phyloP scores from a whole-genome alignment of 306 rosid genomes.

The Rosa chinensis region DNA sequence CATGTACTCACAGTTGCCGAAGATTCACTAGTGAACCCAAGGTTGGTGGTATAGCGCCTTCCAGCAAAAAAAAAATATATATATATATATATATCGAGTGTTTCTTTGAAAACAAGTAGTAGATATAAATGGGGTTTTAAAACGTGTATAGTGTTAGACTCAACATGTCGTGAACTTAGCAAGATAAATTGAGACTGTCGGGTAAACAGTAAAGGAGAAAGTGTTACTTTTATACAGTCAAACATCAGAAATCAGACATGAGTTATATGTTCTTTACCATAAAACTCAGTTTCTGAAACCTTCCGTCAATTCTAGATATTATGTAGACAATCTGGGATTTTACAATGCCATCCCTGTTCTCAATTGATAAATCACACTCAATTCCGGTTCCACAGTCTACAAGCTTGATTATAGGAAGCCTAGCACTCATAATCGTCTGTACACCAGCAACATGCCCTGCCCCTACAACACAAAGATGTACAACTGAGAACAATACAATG shows the following conservation, averaged over 20 bases:
- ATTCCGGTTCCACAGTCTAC: slow-evolving; percentile 14
- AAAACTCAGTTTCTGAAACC: slow-evolving; percentile 18
- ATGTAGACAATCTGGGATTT: slow-evolving; percentile 10
- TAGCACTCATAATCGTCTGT: slow-evolving; percentile 6
- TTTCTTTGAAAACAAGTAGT: too few relatives aligned
- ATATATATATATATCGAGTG: too few relatives aligned
- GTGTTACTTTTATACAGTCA: not conserved
- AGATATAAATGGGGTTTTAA: not conserved
- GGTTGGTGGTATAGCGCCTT: too few relatives aligned
- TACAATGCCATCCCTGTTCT: slow-evolving; percentile 19
- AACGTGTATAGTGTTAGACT: too few relatives aligned
- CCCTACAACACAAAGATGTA: slow-evolving; percentile 5
- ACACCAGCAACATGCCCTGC: slow-evolving; percentile 15
- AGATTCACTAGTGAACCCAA: too few relatives aligned
- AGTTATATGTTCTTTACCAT: slow-evolving; percentile 1
- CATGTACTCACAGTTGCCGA: too few relatives aligned
- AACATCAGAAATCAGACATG: not conserved
- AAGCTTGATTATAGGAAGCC: slow-evolving; percentile 20
- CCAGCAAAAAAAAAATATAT: too few relatives aligned
- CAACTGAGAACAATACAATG: not conserved
- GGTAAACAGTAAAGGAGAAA: not conserved
- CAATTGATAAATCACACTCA: slow-evolving; percentile 19
- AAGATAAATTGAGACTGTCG: not conserved
- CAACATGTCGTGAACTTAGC: not conserved
- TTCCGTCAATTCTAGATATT: slow-evolving; percentile 11